Base-by-base conservation (phyloP, 164 flowering plant species). In the Aristolochia fimbriata region DNA sequence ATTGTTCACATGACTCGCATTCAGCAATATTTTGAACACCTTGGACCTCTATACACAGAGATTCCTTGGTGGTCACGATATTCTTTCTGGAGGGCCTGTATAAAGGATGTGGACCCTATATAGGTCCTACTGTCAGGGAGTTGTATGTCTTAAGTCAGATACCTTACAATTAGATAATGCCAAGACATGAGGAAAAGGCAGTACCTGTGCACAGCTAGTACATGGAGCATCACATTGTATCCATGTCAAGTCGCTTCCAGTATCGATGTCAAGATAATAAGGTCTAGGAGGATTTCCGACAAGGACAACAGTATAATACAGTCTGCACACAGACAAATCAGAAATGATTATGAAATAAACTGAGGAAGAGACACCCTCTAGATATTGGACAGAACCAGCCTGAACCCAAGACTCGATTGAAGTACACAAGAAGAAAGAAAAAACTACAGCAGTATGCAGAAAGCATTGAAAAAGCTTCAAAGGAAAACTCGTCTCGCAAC, bases 161-260 rank as follows among this genome's bases (percentile, higher is more conserved):
- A 8, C 4, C 52, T 14, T 16, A 16, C 41, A 60, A 33, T 9
- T 24, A 20, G 37, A 48, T 14, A 60, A 24, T 47, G 25, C 43
- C 43, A 30, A 31, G 11, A 13, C 27, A 19, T 9, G 1, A 25
- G 27, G 25, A 57, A 16, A 2, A 47, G 50, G 10, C 25, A n/a
- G 45, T 62, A 73, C 76, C 76, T 69, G 66, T 30, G 76, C 70
- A 30, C 76, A 89, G 56, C 89, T 81, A 51, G 65, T 70, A 72
- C 94, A 89, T 51, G 97, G 97, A 58, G 97, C 97, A 77, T 88
- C 85, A 70, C 97, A 89, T 37, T 89, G 94, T 62, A 87, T 65
- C 97, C 97, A 89, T 30, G 88, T 85, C 58, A 89, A 74, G 78
- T 82, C 94, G 76, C 94, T 89, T 54, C 94, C 97, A 50, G 97